Evolutionary conservation across 371 early-diverging fungal species (phyloP), one percentile per base, ranked within the genome.

Genomic region (Umbelopsis sp.): DNA sequence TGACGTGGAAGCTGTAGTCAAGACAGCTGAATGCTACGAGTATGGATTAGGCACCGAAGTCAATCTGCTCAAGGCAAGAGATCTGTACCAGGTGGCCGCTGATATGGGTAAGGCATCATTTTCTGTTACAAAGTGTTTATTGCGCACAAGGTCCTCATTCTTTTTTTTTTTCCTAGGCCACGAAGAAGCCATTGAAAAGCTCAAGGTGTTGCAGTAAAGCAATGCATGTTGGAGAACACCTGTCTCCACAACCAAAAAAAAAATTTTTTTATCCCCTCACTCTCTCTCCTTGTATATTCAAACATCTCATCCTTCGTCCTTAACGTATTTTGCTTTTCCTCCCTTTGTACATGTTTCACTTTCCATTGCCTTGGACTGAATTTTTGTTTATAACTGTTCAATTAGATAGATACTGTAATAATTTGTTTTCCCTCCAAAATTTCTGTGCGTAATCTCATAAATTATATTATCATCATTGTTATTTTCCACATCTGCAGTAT

Each of bases 21-120:
- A 74, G 38, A 44, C 74, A n/a, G 74, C 68, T 14, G 74, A 76
- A n/a, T 69, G 67, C 64, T 67, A 79, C 32, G 74, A 74, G 37
- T 25, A 67, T 4, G 79, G 76, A 2, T 50, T 72, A 38, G 67
- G 65, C 0, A 57, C 57, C 4, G 57, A 57, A 10, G 57, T 57
- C 2, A 57, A 57, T 57, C 18, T 57, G 25, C 18, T n/a, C 14
- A 57, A 57, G 29, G 57, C 57, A 29, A 57, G n/a, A 57, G 57
- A 57, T 35, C 35, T 57, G 35, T 57, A 57, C 32, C 57, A 57
- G 14, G 57, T 57, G 9, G 57, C 57, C 1, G 57, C 57, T 29
- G 29, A 57, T 57, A 57, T 57, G 57, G 57, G 57, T 57, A 53
- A 25, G 53, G 7, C 41, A 12, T 41, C 2, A 10, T 41, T 41